Evolutionary conservation across 345 rosid species (phyloP).

Genomic region (Pistacia integerrima): DNA sequence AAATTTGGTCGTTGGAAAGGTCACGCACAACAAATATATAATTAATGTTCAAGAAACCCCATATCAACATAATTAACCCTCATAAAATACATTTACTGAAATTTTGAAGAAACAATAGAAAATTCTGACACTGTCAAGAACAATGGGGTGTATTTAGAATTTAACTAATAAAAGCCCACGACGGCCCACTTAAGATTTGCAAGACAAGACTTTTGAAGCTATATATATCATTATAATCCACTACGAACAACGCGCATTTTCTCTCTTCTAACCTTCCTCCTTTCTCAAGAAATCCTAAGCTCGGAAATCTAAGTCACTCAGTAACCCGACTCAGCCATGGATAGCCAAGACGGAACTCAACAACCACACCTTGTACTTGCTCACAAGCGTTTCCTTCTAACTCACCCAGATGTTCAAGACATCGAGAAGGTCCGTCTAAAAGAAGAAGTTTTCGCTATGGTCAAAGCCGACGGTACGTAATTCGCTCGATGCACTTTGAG

Average conservation of each 20-base stretch:
- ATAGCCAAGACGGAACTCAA: slow-evolving; percentile 77
- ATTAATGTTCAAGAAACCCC: too few relatives aligned
- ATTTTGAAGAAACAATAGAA: too few relatives aligned
- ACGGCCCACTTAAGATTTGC: background rate
- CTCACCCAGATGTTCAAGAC: slow-evolving; percentile 77
- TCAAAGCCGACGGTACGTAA: slow-evolving; percentile 65
- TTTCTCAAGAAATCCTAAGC: slow-evolving; percentile 2
- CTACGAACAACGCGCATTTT: too few relatives aligned
- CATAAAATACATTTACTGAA: too few relatives aligned
- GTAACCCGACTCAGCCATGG: slow-evolving; percentile 50
- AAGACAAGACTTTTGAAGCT: background rate
- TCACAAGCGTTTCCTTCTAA: slow-evolving; percentile 77
- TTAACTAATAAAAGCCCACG: background rate
- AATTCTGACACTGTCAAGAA: too few relatives aligned
- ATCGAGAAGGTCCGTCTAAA: slow-evolving; percentile 91
- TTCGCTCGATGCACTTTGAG: slow-evolving; percentile 6
- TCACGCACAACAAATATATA: too few relatives aligned
- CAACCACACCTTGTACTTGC: slow-evolving; percentile 87
- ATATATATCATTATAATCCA: too few relatives aligned
- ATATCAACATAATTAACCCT: too few relatives aligned
- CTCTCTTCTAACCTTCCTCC: background rate
- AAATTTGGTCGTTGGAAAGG: too few relatives aligned
- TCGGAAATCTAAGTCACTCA: slow-evolving; percentile 17
- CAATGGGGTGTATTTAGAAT: too few relatives aligned
- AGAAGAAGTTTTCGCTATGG: slow-evolving; percentile 73